phyloP scores from a whole-genome alignment of 805 yeast species.

The Pichia nakasei region DNA sequence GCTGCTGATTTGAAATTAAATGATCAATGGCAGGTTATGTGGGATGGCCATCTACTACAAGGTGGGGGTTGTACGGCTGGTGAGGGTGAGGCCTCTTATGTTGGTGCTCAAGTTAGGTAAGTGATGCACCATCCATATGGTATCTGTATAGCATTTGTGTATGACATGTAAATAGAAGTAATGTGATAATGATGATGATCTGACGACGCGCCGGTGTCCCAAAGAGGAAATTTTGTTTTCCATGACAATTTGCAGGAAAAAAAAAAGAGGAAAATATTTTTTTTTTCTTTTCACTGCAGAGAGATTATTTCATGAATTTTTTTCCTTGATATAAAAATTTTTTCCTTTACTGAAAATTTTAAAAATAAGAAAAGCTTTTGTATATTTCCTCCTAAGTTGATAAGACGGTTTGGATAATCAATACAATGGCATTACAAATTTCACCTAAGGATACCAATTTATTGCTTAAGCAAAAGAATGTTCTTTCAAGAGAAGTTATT shows the following conservation, averaged over 20 bases:
- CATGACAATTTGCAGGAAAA: too few relatives aligned
- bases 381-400: too few relatives aligned
- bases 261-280: too few relatives aligned
- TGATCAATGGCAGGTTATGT: not conserved
- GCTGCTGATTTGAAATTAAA: not conserved
- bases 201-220: not conserved
- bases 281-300: not conserved
- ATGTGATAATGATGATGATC: not conserved
- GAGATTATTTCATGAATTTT: not conserved
- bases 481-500: conserved; percentile 48
- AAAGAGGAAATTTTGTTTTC: not conserved
- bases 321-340: not conserved
- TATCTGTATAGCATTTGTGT: too few relatives aligned
- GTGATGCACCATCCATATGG: too few relatives aligned
- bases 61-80: not conserved
- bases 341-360: too few relatives aligned
- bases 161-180: too few relatives aligned
- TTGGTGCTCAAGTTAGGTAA: not conserved
- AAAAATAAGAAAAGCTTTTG: too few relatives aligned
- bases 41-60: not conserved
- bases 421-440: conserved; percentile 65
- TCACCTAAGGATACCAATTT: conserved; percentile 68
- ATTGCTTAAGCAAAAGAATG: conserved; percentile 64
- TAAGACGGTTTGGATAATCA: too few relatives aligned
- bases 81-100: not conserved